Evolutionary conservation across 805 yeast genomes (phyloP).

Genomic region (Monosporozyma solicola): DNA sequence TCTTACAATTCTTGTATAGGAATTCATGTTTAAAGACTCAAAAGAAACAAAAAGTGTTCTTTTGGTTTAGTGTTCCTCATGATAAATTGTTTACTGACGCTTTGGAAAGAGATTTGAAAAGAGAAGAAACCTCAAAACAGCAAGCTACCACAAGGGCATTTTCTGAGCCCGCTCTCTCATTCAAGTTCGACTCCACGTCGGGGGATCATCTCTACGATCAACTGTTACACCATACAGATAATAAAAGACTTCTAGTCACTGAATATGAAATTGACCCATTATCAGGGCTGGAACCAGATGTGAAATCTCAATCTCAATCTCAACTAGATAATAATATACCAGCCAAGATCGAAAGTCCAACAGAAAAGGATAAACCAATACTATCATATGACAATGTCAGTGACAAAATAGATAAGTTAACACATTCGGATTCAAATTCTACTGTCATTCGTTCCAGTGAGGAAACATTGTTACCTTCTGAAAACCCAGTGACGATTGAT

Average conservation of each 20-base stretch:
- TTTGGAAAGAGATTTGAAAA: conserved; percentile 81
- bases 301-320: neutral
- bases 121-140: conserved; percentile 60
- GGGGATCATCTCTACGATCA: conserved; percentile 44
- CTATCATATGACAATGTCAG: neutral
- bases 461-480: neutral
- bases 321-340: neutral
- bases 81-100: conserved; percentile 91
- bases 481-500: neutral
- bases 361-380: neutral
- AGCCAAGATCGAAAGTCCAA: neutral
- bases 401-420: neutral
- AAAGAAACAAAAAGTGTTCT: conserved; percentile 93
- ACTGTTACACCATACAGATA: conserved; percentile 19
- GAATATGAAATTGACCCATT: neutral
- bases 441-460: neutral
- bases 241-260: neutral
- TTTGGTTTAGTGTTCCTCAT: conserved; percentile 94
- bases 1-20: conserved; percentile 73
- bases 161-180: conserved; percentile 72
- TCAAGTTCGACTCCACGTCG: conserved; percentile 48
- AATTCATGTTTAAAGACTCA: conserved; percentile 88
- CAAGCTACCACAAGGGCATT: conserved; percentile 64
- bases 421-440: neutral
- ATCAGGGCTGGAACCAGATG: neutral